A percentile compares a stretch with the other conserved stretches of the same genome.
Conservation (phyloP, 768 basidiomycete genomes). For the Daedaleopsis nitida region DNA sequence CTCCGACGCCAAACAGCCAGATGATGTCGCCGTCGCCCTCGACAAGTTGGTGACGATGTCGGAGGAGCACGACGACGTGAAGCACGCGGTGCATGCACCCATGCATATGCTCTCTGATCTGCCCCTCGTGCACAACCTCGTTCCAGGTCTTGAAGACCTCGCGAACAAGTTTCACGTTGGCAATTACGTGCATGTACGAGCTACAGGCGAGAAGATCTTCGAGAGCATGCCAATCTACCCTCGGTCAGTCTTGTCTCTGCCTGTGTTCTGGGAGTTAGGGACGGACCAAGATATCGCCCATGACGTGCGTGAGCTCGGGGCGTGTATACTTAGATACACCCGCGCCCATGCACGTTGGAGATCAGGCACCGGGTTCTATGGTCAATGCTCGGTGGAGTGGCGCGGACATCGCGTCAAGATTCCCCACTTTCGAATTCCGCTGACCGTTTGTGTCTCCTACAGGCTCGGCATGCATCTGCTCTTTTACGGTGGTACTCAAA, state of each 20-base stretch:
- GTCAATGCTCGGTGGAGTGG: too few species aligned
- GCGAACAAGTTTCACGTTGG: constrained; percentile 57
- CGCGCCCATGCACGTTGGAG: too few species aligned
- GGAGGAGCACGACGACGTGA: constrained; percentile 27
- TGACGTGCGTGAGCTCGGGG: too few species aligned
- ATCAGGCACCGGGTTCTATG: too few species aligned
- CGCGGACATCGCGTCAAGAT: too few species aligned
- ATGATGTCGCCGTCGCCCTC: constrained; percentile 34
- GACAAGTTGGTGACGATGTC: constrained; percentile 41
- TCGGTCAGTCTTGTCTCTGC: constrained; percentile 12
- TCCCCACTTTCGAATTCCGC: too few species aligned
- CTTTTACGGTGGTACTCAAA: constrained; percentile 58
- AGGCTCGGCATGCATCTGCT: constrained; percentile 76
- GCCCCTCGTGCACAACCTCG: constrained; percentile 46
- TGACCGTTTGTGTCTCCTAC: not conserved
- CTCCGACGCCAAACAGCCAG: constrained; percentile 28
- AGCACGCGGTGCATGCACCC: constrained; percentile 35
- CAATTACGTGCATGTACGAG: constrained; percentile 55
- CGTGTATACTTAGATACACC: too few species aligned
- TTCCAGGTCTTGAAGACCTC: constrained; percentile 58
- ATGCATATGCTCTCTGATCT: constrained; percentile 32
- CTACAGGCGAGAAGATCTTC: constrained; percentile 12
- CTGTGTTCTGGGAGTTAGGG: not conserved
- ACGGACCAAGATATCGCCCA: not conserved
- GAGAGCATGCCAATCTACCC: constrained; percentile 20